Percentiles rank a stretch among this genome's conserved stretches.
Evolutionary conservation across 2,329 filamentous ascomycete genomes (phyloP).

Genomic region (Waltergamsia citrina): DNA sequence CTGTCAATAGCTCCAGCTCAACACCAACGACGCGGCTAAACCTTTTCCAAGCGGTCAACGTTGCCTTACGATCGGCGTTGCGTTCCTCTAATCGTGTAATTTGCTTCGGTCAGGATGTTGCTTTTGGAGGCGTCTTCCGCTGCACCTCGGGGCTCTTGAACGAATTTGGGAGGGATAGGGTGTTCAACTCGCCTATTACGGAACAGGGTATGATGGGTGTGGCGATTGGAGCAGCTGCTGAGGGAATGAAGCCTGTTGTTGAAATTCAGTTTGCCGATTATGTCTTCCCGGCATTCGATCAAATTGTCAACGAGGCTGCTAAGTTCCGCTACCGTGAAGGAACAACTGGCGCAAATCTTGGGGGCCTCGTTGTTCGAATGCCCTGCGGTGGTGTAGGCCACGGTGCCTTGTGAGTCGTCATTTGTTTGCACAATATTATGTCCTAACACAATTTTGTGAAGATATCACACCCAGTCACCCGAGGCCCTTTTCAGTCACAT

Average conservation of each 20-base stretch:
- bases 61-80: conserved; percentile 74
- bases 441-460: too few species aligned
- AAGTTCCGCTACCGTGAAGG: conserved; percentile 76
- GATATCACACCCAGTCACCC: conserved; percentile 76
- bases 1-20: conserved; percentile 57
- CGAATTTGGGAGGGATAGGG: conserved; percentile 74
- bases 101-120: conserved; percentile 92
- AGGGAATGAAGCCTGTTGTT: conserved; percentile 85
- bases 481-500: conserved; percentile 86
- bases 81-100: conserved; percentile 76
- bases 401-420: conserved; percentile 52
- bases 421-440: too few species aligned
- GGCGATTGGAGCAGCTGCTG: conserved; percentile 77
- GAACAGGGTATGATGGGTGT: conserved; percentile 94
- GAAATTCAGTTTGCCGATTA: conserved; percentile 96
- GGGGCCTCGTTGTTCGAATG: conserved; percentile 85
- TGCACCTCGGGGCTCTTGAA: conserved; percentile 85
- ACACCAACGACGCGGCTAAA: conserved; percentile 88
- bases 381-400: conserved; percentile 84
- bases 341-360: conserved; percentile 46
- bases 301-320: conserved; percentile 85
- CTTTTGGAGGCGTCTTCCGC: conserved; percentile 90
- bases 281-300: conserved; percentile 84
- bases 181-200: conserved; percentile 90
- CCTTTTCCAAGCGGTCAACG: conserved; percentile 87